Evolutionary conservation across 345 rosid species (phyloP).

Genomic region (Mallotus nudiflorus): DNA sequence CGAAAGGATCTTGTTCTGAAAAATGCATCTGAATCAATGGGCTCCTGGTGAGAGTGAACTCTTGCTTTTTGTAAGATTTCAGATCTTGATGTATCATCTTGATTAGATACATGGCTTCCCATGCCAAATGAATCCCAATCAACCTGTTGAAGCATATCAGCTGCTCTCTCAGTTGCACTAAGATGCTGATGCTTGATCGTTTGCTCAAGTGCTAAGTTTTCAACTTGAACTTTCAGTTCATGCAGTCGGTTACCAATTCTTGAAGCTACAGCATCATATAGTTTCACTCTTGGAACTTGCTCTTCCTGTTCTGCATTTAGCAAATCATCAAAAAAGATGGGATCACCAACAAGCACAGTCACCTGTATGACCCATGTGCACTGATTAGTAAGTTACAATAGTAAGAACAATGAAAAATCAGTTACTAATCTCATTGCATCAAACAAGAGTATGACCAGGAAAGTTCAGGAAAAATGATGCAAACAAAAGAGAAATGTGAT

Average conservation of each 20-base stretch:
- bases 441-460: background rate
- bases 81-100: constrained; percentile 7
- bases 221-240: constrained; percentile 64
- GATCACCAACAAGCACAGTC: constrained; percentile 84
- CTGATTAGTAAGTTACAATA: background rate
- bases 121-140: constrained; percentile 65
- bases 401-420: background rate
- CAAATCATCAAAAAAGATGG: constrained; percentile 74
- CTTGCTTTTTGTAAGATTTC: constrained; percentile 13
- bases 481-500: background rate
- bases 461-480: no score
- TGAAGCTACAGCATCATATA: constrained; percentile 84
- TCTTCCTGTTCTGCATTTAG: constrained; percentile 42
- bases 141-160: constrained; percentile 42
- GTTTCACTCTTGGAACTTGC: constrained; percentile 55
- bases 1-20: constrained; percentile 34
- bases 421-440: no score
- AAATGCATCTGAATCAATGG: constrained; percentile 10
- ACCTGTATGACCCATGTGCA: constrained; percentile 45
- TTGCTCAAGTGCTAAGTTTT: constrained; percentile 57
- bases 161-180: constrained; percentile 34
- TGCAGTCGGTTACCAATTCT: constrained; percentile 65
- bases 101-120: constrained; percentile 25
- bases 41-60: background rate
- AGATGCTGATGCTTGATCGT: constrained; percentile 23